Base-by-base conservation (phyloP, 768 basidiomycete species). In the Solioccasus polychromus region DNA sequence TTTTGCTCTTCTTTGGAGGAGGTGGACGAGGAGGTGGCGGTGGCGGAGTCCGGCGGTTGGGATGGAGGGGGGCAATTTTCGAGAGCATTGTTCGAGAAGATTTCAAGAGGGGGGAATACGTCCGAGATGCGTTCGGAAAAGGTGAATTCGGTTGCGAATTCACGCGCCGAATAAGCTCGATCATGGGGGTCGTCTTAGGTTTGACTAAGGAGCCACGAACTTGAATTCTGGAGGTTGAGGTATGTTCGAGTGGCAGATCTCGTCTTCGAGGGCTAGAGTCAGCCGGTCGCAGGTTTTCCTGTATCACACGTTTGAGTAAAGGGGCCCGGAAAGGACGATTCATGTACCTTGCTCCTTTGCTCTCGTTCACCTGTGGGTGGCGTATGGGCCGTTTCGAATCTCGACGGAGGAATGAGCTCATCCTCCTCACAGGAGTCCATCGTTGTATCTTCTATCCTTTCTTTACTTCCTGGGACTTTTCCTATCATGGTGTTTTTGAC, bases 1-100 rank as follows among this genome's bases (percentile, higher is more conserved):
- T 90, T 72, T 88, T 88, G 41, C 79, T 82, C 71, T 90, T 90
- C 68, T 82, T 86, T 51, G 75, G 78, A 35, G 82, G 80, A 5
- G 85, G 85, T 0, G 80, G 81, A 4, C 80, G 78, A 1, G 88
- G 88, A 2, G 71, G 74, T 0, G 85, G 83, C 0, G 85, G 87
- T 0, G 88, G 87, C 0, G 88, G 88, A 2, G 84, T 79, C 12
- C 78, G 75, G 38, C 86, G 71, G 60, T 86, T 85, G 8, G 80
- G 78, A 55, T 90, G 88, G 20, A 91, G 71, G 3, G 88, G 86
- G 10, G 85, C 88, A 48, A 91, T 90, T 25, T 70, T 73, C 1
- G 81, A 78, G 26, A 91, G 73, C 39, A 77, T 60, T 32, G 72
- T 74, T 29, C 79, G 76, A 8, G 84, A 85, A 7, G 81, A 72